Conservation (phyloP, 495 filamentous ascomycete genomes). For the Penicillium cosmopolitanum region DNA sequence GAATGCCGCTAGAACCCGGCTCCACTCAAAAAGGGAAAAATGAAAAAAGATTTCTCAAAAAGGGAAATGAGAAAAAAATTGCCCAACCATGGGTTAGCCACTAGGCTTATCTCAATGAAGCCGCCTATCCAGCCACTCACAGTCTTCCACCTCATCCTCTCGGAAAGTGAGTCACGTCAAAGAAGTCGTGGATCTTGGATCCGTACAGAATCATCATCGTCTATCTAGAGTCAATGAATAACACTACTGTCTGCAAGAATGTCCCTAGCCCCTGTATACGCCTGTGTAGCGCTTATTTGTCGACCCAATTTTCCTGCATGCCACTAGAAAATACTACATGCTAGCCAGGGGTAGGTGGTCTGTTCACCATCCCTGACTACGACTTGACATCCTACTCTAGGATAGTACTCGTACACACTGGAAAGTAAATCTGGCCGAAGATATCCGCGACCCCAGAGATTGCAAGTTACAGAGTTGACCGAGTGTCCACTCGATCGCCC, state of each 20-base stretch:
- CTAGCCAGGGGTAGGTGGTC: conserved; percentile 9
- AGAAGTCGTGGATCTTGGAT: neutral
- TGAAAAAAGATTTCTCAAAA: neutral
- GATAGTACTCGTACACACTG: too few relatives aligned
- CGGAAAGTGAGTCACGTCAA: neutral
- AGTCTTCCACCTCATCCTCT: neutral
- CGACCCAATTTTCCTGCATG: neutral
- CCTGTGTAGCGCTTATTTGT: neutral
- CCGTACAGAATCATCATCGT: too few relatives aligned
- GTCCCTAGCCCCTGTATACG: neutral
- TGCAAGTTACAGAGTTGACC: neutral
- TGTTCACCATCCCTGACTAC: conserved; percentile 3
- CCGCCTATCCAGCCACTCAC: neutral
- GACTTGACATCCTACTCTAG: neutral
- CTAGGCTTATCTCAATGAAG: conserved; percentile 1
- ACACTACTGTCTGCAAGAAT: neutral
- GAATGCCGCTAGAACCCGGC: conserved; percentile 22
- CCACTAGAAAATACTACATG: conserved; percentile 7
- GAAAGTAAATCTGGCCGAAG: neutral
- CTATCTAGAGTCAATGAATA: too few relatives aligned
- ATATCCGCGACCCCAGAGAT: conserved; percentile 5
- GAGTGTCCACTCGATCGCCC: conserved; percentile 4
- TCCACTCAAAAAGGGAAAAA: neutral
- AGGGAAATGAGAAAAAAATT: conserved; percentile 5
- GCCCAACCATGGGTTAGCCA: neutral